phyloP scores from a whole-genome alignment of 352 stramenopile species.

The Pythium rhizo-oryzae region DNA sequence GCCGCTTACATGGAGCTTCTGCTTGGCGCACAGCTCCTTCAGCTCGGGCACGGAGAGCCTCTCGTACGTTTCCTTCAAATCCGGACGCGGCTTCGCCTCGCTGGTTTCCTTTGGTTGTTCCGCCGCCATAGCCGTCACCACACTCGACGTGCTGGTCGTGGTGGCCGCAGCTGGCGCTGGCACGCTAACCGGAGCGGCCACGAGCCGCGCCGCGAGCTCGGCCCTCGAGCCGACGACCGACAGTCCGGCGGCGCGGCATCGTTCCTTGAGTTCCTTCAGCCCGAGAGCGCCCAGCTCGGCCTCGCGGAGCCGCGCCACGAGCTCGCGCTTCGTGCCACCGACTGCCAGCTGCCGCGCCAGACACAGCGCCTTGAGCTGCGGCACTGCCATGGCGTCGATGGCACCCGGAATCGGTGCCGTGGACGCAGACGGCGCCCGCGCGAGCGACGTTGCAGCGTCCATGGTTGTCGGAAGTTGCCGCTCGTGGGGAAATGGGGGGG shows the following conservation, averaged over 20 bases:
- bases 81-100: no score
- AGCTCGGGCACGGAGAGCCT: not conserved
- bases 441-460: no score
- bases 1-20: not conserved
- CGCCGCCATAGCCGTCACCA: no score
- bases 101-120: no score
- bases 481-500: no score
- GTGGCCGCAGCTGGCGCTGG: no score
- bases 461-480: no score
- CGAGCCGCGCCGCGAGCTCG: not conserved
- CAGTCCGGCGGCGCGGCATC: not conserved
- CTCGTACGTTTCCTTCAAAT: not conserved
- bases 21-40: not conserved
- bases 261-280: not conserved
- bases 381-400: not conserved
- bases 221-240: not conserved
- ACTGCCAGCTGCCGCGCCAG: not conserved
- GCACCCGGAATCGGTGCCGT: no score
- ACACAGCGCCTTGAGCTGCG: slow-evolving; percentile 6
- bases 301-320: not conserved
- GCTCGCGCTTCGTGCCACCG: not conserved
- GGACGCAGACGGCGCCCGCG: no score
- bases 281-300: no score
- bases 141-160: no score
- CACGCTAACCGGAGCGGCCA: no score